A percentile compares a stretch with the other conserved stretches of the same genome.
Conservation (phyloP, 108 stramenopile genomes). For the Skeletonema menzelii region DNA sequence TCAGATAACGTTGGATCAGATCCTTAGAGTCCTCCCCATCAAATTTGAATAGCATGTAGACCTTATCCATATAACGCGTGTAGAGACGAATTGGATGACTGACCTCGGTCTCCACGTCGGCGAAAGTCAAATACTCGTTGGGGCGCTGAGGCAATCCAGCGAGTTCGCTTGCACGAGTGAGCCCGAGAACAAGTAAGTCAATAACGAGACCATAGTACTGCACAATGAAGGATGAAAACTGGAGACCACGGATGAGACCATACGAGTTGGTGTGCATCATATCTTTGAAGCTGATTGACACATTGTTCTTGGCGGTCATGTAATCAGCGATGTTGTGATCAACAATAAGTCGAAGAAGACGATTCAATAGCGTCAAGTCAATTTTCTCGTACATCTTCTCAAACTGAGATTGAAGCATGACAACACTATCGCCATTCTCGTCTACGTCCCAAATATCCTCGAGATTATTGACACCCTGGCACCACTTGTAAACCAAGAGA, state of each 20-base stretch:
- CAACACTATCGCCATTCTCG: conserved; percentile 92
- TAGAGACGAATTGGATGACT: conserved; percentile 97
- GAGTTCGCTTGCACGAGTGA: conserved; percentile 96
- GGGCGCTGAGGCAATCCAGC: conserved; percentile 96
- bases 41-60: conserved; percentile 96
- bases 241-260: conserved; percentile 96
- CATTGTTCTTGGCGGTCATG: conserved; percentile 99
- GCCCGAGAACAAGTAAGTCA: conserved; percentile 94
- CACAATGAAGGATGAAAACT: conserved; percentile 95
- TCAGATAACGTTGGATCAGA: conserved; percentile 97
- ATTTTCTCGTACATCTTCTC: conserved; percentile 99
- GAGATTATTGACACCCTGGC: conserved; percentile 98
- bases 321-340: conserved; percentile 99
- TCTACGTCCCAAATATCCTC: conserved; percentile 96
- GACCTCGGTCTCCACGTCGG: conserved; percentile 94
- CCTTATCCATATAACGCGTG: conserved; percentile 98
- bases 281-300: conserved; percentile 94
- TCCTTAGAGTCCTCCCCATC: conserved; percentile 95
- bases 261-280: conserved; percentile 99
- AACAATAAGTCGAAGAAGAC: conserved; percentile 95
- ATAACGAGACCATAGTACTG: conserved; percentile 98
- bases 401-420: conserved; percentile 95
- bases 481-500: conserved; percentile 99
- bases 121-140: conserved; percentile 96
- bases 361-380: conserved; percentile 96